A percentile compares a stretch with the other conserved stretches of the same genome.
Evolutionary conservation across 192 early-diverging fungal genomes (phyloP).

Genomic region (Lobosporangium transversale): DNA sequence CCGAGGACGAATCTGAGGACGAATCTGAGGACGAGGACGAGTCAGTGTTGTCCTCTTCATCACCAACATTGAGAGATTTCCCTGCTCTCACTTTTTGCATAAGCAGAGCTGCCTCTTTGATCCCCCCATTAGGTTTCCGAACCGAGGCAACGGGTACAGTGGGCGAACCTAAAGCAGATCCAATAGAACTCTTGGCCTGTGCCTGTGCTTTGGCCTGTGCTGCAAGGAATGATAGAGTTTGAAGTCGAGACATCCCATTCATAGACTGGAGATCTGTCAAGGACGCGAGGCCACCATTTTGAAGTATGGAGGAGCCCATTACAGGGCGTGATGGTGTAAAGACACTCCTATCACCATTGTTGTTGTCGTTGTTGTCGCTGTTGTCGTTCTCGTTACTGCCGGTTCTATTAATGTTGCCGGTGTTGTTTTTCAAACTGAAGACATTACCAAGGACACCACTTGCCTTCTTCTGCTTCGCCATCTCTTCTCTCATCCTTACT

Average conservation of each 20-base stretch:
- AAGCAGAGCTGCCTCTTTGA: too few species aligned
- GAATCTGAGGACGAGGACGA: neutral
- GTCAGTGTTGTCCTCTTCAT: neutral
- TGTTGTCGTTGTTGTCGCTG: neutral
- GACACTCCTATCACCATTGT: neutral
- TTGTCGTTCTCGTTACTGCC: neutral
- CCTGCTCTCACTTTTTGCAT: too few species aligned
- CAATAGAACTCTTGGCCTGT: neutral
- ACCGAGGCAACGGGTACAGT: too few species aligned
- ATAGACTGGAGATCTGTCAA: neutral
- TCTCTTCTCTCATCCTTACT: too few species aligned
- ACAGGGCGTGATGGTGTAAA: too few species aligned
- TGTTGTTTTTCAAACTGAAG: too few species aligned
- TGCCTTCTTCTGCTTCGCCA: too few species aligned
- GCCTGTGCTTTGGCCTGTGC: neutral
- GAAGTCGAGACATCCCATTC: neutral
- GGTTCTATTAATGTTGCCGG: too few species aligned
- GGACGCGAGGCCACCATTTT: neutral
- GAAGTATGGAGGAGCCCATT: neutral
- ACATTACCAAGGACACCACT: too few species aligned
- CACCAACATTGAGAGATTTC: neutral
- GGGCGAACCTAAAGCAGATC: neutral
- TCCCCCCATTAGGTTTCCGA: too few species aligned
- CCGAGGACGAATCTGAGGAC: too few species aligned
- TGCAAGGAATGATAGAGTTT: neutral